Evolutionary conservation across 805 yeast species (phyloP), one percentile per base, ranked within the genome.

Genomic region (Suhomyces prunicola): DNA sequence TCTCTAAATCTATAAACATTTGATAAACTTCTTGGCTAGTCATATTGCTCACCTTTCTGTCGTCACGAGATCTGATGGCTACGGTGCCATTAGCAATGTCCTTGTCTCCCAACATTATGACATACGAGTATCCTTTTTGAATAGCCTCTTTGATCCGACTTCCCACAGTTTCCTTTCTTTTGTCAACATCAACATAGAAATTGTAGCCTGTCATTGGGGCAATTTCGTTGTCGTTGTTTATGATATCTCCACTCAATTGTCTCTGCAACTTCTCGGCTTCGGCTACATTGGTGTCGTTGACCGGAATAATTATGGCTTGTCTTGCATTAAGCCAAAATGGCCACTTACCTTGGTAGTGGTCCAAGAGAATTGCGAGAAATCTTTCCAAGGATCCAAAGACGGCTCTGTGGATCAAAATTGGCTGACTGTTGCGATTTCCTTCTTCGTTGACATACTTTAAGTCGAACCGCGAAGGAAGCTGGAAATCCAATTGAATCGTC

Each of bases 311-410:
- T 40, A 88, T 77, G 0, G 93, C 94, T 67, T 94, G 99, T 56
- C 96, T 79, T 6, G 98, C 97, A 57, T 87, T 90, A 44, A 94
- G 65, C 99, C 99, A 94, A 66, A 94, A 91, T 8, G 99, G 99
- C 98, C 98, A 94, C 60, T 86, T 86, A 0, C 98, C 99, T 52
- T 83, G 82, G 67, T 85, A 90, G 58, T 92, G 96, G 66, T 94
- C 98, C 50, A 94, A 84, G 55, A 94, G 74, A 54, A 94, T 81
- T 1, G 98, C 97, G 71, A 94, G 72, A 65, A 94, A 94, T 62
- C 99, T 78, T 68, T 94, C 99, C 7, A 94, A 77, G 0, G 97
- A 91, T 0, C 99, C 99, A 66, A 90, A 90, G 1, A 93, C 90
- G 0, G 99, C 99, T 52, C 99, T 78, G 66, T 94, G 99, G 29